Conservation (phyloP, 148 eudicot genomes). For the Rhododendron mucronatum region DNA sequence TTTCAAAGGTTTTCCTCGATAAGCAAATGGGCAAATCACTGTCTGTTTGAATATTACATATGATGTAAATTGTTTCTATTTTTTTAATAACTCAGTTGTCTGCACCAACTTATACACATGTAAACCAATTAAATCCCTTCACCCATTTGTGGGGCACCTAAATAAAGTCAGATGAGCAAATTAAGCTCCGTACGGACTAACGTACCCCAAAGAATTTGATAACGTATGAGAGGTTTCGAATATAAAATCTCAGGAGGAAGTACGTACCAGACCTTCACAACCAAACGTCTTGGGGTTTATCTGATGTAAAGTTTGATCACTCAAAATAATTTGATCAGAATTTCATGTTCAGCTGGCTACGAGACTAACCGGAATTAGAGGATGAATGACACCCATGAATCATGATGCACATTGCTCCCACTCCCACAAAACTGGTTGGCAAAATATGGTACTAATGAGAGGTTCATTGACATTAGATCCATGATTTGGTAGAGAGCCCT, state of each 20-base stretch:
- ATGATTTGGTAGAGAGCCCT: slow-evolving; percentile 8
- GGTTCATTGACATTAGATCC: not conserved
- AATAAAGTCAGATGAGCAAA: not conserved
- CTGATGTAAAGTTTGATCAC: too few species aligned
- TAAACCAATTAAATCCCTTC: not conserved
- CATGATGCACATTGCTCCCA: not conserved
- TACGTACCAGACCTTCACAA: too few species aligned
- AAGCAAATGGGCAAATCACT: not conserved
- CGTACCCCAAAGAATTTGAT: not conserved
- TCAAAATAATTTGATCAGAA: not conserved
- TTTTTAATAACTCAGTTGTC: too few species aligned
- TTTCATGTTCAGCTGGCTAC: not conserved
- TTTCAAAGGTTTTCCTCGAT: not conserved
- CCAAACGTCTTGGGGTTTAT: not conserved
- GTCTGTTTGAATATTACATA: not conserved
- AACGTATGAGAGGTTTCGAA: too few species aligned
- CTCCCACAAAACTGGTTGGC: not conserved
- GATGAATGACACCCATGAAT: not conserved
- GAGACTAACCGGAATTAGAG: not conserved
- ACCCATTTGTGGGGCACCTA: not conserved
- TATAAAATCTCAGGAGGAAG: too few species aligned
- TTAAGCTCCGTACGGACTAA: too few species aligned
- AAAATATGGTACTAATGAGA: not conserved
- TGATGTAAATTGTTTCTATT: not conserved
- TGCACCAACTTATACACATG: too few species aligned